Conservation (phyloP, 2,329 filamentous ascomycete genomes). For the Xylaria sp. region DNA sequence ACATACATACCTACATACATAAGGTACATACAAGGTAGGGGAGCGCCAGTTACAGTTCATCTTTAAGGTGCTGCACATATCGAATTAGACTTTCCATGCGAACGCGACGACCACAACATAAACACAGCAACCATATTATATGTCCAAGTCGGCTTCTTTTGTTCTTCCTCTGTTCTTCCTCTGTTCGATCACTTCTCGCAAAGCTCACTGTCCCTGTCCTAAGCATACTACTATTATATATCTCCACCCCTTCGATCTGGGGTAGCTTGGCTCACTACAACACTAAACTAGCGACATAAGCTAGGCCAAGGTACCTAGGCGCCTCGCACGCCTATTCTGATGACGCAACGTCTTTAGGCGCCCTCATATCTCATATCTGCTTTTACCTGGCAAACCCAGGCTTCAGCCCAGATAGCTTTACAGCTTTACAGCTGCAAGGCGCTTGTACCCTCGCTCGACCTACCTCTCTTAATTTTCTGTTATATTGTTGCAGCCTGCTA, state of each 20-base stretch:
- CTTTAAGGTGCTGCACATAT: background rate
- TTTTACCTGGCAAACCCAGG: background rate
- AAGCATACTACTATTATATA: background rate
- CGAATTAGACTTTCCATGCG: conserved; percentile 2
- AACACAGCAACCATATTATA: background rate
- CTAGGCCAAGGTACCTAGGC: background rate
- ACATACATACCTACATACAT: too few relatives aligned
- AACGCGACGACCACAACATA: background rate
- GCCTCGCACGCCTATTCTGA: conserved; percentile 14
- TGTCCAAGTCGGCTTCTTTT: background rate
- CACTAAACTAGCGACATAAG: background rate
- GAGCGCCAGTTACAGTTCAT: background rate
- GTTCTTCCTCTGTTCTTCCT: background rate
- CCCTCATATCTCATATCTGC: conserved; percentile 2
- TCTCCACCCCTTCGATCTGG: background rate
- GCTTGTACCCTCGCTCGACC: conserved; percentile 1
- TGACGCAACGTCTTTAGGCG: conserved; percentile 34
- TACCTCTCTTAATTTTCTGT: background rate
- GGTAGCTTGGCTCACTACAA: conserved; percentile 4
- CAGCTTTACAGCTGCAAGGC: conserved; percentile 3
- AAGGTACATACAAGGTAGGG: background rate
- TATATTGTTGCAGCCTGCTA: background rate
- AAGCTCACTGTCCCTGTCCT: background rate
- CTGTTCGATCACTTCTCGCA: background rate
- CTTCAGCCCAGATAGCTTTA: background rate